phyloP scores from a whole-genome alignment of 352 stramenopile species.

The Phytophthora aleatoria region DNA sequence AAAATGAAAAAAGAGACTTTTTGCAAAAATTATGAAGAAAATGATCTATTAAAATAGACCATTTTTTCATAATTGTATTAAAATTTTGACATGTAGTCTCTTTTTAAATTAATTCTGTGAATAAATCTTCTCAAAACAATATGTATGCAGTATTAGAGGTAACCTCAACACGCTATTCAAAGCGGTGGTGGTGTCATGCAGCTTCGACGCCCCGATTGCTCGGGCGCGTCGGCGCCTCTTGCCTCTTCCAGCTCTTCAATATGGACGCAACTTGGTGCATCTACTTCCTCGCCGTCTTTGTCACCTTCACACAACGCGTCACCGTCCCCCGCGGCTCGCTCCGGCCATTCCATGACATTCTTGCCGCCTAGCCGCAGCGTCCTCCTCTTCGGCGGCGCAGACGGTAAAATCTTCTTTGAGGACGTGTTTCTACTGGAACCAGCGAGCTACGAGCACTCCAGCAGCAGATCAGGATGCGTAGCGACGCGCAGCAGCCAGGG shows the following conservation, averaged over 20 bases:
- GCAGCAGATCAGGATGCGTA: neutral
- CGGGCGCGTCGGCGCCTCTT: conserved; percentile 1
- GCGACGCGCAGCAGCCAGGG: conserved; percentile 8
- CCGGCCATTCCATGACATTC: conserved; percentile 65
- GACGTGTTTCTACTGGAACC: conserved; percentile 68
- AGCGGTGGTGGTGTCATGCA: conserved; percentile 11
- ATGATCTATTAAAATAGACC: no score
- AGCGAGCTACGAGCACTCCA: conserved; percentile 19
- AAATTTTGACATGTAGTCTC: no score
- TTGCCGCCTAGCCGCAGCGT: conserved; percentile 50
- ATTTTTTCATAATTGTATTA: no score
- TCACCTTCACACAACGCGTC: neutral
- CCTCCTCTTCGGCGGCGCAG: conserved; percentile 66
- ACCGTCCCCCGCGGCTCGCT: conserved; percentile 40
- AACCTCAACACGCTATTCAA: neutral
- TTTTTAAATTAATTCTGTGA: no score
- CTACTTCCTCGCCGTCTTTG: neutral
- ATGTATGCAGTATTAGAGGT: neutral
- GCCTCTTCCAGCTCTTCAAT: conserved; percentile 10
- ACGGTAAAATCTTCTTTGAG: conserved; percentile 62
- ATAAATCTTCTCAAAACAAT: no score
- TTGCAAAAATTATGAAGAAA: no score
- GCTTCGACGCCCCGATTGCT: conserved; percentile 6
- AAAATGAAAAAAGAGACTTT: no score
- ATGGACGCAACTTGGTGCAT: conserved; percentile 37